Base-by-base conservation (phyloP, 495 filamentous ascomycete genomes). In the Aspergillus panamensis region DNA sequence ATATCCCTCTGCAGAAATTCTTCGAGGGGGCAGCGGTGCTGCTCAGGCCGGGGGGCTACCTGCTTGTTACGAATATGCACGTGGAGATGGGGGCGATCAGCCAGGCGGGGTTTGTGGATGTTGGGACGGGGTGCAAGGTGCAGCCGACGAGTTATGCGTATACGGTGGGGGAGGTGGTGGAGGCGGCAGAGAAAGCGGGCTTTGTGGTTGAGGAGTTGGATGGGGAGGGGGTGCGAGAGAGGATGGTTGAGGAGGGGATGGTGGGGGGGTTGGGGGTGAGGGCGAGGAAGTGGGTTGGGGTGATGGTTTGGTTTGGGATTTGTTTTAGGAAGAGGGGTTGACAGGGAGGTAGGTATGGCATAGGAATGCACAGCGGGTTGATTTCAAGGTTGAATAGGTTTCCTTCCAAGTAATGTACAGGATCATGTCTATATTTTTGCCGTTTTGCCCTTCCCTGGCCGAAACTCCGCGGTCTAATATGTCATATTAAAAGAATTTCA, bases 41-140 rank as follows among this genome's bases (percentile, higher is more conserved):
- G 14, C 66, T 88, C 49, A 67, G 51, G 21, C 62, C 72, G 1
- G 82, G 81, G 0, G 84, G 80, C 6, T 73, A 81, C 59, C 62
- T 87, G 7, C 71, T 89, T 33, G 56, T 90, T 6, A 90, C 87
- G 4, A 90, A 89, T 66, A 90, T 90, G 87, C 87, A 90, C 63
- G 71, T 77, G 7, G 81, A 87, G 14, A 89, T 89, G 85, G 87
- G 86, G 3, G 55, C 61, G 45, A 73, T 80, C 8, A 82, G 80
- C 17, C 85, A 86, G 60, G 87, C 87, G 0, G 87, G 87, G 3
- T 90, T 90, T 64, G 77, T 87, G 49, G 84, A 84, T 65, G 66
- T 69, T 9, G 68, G 62, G 31, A 79, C 76, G 13, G 82, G 82
- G 30, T 69, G 73, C 44, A 90, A 90, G 71, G 76, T 90, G 13